These are phyloP conservation scores for Emericellopsis atlantica DNA, from an alignment of 2,329 filamentous ascomycete genomes.

Conservation along the genomic window DNA sequence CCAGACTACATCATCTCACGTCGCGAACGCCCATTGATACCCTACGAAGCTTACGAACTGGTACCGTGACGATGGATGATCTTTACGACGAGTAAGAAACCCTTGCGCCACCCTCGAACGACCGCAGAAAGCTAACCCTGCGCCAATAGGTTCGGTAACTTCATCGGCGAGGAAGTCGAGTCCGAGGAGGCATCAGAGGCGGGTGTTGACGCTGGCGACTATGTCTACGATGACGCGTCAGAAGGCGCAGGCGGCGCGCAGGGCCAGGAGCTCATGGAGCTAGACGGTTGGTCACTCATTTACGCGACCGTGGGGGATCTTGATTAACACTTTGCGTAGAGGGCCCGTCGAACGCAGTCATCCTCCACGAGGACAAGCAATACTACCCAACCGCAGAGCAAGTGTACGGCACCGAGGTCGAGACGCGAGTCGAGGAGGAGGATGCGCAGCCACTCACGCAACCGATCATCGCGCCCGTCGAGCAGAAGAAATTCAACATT, in stretches of 20 bases:
- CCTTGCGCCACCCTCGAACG: not conserved
- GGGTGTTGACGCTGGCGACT: slow-evolving; percentile 61
- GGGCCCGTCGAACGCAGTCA: slow-evolving; percentile 89
- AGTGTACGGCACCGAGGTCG: slow-evolving; percentile 86
- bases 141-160: slow-evolving; percentile 75
- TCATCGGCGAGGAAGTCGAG: slow-evolving; percentile 80
- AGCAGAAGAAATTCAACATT: slow-evolving; percentile 91
- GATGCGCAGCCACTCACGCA: slow-evolving; percentile 87
- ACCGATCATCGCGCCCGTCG: slow-evolving; percentile 85
- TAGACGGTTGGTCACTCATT: slow-evolving; percentile 51
- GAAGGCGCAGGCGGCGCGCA: slow-evolving; percentile 45
- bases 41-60: too few relatives aligned
- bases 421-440: slow-evolving; percentile 92
- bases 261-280: slow-evolving; percentile 83
- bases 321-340: slow-evolving; percentile 25
- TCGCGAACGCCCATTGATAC: too few relatives aligned
- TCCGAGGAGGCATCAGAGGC: slow-evolving; percentile 79
- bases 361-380: slow-evolving; percentile 97
- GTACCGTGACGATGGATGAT: slow-evolving; percentile 60
- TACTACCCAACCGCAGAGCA: slow-evolving; percentile 98
- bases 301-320: not conserved
- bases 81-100: slow-evolving; percentile 75
- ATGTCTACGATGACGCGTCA: slow-evolving; percentile 66
- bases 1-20: too few relatives aligned
- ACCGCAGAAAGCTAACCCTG: not conserved